Conservation (phyloP, 2,329 filamentous ascomycete species). For the Claviceps pusilla region DNA sequence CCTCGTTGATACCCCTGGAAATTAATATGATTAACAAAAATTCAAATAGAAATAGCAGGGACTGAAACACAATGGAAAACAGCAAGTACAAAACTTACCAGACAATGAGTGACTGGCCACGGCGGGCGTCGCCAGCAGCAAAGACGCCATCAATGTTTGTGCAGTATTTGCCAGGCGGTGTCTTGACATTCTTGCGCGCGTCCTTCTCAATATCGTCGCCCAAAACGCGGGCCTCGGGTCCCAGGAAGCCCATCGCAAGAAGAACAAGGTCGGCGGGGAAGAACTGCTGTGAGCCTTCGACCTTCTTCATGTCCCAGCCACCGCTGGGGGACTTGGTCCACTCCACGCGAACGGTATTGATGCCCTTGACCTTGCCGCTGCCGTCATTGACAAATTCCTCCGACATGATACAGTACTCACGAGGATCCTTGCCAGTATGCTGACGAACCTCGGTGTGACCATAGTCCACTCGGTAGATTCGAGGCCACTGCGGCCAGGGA, state of each 20-base stretch:
- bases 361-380: slow-evolving; percentile 76
- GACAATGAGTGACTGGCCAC: slow-evolving; percentile 89
- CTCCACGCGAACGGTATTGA: slow-evolving; percentile 89
- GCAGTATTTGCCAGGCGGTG: slow-evolving; percentile 68
- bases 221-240: slow-evolving; percentile 76
- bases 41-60: too few species aligned
- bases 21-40: neutral
- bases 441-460: slow-evolving; percentile 91
- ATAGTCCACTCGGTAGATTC: slow-evolving; percentile 96
- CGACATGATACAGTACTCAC: slow-evolving; percentile 96
- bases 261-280: slow-evolving; percentile 92
- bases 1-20: slow-evolving; percentile 83
- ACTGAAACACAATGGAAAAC: too few species aligned
- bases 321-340: slow-evolving; percentile 84
- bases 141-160: slow-evolving; percentile 84
- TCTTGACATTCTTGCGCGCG: slow-evolving; percentile 91
- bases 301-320: slow-evolving; percentile 97
- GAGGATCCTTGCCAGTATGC: slow-evolving; percentile 89
- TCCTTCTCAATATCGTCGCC: slow-evolving; percentile 86
- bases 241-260: slow-evolving; percentile 93
- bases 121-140: slow-evolving; percentile 85
- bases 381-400: slow-evolving; percentile 91
- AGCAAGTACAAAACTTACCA: slow-evolving; percentile 45
- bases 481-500: slow-evolving; percentile 96
- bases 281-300: slow-evolving; percentile 85